These are phyloP conservation scores for Colletotrichum sp. DNA, from an alignment of 2,329 filamentous ascomycete genomes.

Conservation along the genomic window DNA sequence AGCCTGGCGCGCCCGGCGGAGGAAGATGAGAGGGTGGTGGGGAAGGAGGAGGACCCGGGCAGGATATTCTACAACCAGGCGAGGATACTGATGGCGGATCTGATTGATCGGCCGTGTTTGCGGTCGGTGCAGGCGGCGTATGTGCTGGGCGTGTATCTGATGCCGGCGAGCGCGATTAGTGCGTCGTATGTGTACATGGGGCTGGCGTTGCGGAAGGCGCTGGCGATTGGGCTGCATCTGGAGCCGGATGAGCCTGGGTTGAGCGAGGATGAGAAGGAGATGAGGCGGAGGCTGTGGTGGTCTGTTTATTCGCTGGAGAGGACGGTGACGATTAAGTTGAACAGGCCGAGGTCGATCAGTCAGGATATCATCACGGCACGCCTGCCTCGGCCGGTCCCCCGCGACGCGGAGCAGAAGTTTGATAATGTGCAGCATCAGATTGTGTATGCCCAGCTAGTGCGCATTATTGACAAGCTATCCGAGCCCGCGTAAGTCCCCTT, in stretches of 20 bases:
- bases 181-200: slow-evolving; percentile 37
- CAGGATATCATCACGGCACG: slow-evolving; percentile 26
- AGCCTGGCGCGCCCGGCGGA: slow-evolving; percentile 30
- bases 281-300: slow-evolving; percentile 31
- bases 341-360: slow-evolving; percentile 27
- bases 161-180: slow-evolving; percentile 37
- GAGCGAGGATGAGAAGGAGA: slow-evolving; percentile 27
- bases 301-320: slow-evolving; percentile 33
- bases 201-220: slow-evolving; percentile 30
- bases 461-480: slow-evolving; percentile 33
- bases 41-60: slow-evolving; percentile 29
- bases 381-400: slow-evolving; percentile 18
- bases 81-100: slow-evolving; percentile 32
- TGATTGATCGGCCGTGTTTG: slow-evolving; percentile 36
- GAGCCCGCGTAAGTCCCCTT: slow-evolving; percentile 25
- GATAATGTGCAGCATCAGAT: slow-evolving; percentile 38
- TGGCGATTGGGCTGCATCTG: slow-evolving; percentile 32
- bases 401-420: slow-evolving; percentile 31
- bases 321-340: slow-evolving; percentile 28
- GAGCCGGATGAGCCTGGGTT: slow-evolving; percentile 26
- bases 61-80: slow-evolving; percentile 34
- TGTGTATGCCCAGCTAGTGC: slow-evolving; percentile 31
- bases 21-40: slow-evolving; percentile 1
- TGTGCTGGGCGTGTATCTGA: slow-evolving; percentile 37
- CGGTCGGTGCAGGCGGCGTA: slow-evolving; percentile 36